Conservation (phyloP, 768 basidiomycete species). For the Phaffia australis region DNA sequence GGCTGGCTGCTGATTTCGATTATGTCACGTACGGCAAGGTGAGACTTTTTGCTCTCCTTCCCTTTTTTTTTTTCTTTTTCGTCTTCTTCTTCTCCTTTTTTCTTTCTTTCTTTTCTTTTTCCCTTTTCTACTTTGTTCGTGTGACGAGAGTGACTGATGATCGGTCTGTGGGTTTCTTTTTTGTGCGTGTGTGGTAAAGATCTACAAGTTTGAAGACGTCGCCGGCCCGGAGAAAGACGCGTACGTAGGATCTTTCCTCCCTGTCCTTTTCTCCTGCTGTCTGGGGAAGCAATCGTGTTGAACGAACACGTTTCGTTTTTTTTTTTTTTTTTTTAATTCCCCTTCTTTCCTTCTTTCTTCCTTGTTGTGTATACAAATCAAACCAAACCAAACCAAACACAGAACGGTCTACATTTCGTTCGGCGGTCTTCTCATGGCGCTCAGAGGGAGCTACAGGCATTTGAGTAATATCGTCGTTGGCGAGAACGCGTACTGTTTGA, state of each 20-base stretch:
- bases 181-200: slow-evolving; percentile 43
- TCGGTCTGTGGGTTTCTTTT: slow-evolving; percentile 3
- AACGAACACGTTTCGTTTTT: background rate
- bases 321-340: background rate
- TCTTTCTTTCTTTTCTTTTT: background rate
- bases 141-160: background rate
- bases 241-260: slow-evolving; percentile 1
- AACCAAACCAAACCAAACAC: slow-evolving; percentile 14
- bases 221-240: slow-evolving; percentile 22
- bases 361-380: slow-evolving; percentile 3
- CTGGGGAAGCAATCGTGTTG: background rate
- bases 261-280: background rate
- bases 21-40: slow-evolving; percentile 99
- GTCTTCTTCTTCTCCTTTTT: too few species aligned
- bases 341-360: slow-evolving; percentile 13
- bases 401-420: slow-evolving; percentile 96
- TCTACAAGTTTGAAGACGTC: slow-evolving; percentile 85
- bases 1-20: slow-evolving; percentile 92
- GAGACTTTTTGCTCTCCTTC: slow-evolving; percentile 23
- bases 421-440: slow-evolving; percentile 85
- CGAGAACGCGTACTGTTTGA: slow-evolving; percentile 82
- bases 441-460: slow-evolving; percentile 85
- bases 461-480: slow-evolving; percentile 84
- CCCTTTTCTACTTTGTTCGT: slow-evolving; percentile 1
- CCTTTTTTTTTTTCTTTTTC: background rate